Percentiles rank a stretch among this genome's conserved stretches.
These are phyloP conservation scores for Coemansia sp. DNA, from an alignment of 192 early-diverging fungal genomes.

Conservation along the genomic window DNA sequence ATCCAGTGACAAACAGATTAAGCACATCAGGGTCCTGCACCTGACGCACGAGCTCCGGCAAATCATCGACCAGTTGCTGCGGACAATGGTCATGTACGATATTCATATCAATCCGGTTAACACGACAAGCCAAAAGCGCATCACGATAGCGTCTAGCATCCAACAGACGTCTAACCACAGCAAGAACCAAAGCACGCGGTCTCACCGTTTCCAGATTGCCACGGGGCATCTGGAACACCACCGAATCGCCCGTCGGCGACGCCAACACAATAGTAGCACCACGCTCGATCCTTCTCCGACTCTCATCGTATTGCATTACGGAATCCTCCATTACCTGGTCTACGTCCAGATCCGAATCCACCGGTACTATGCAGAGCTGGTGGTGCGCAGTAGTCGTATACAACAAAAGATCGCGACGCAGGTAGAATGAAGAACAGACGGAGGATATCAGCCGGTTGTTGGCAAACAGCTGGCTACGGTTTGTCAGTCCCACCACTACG, in stretches of 20 bases:
- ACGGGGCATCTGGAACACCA: slow-evolving; percentile 84
- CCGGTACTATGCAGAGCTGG: slow-evolving; percentile 72
- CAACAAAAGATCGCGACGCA: slow-evolving; percentile 81
- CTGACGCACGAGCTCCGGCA: slow-evolving; percentile 73
- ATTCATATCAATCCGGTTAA: slow-evolving; percentile 93
- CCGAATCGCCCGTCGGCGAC: slow-evolving; percentile 63
- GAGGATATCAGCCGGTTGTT: slow-evolving; percentile 68
- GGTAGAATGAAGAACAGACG: slow-evolving; percentile 83
- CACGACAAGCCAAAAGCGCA: slow-evolving; percentile 82
- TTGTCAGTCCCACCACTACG: slow-evolving; percentile 70
- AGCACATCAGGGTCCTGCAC: slow-evolving; percentile 82
- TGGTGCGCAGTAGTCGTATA: slow-evolving; percentile 84
- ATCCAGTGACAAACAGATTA: slow-evolving; percentile 85
- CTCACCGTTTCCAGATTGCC: slow-evolving; percentile 94
- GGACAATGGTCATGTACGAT: slow-evolving; percentile 81
- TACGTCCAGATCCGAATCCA: slow-evolving; percentile 33
- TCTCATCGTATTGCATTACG: slow-evolving; percentile 42
- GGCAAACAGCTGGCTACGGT: slow-evolving; percentile 83
- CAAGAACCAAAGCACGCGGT: slow-evolving; percentile 86
- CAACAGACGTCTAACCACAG: slow-evolving; percentile 65
- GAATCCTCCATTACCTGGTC: too few relatives aligned
- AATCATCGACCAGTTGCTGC: slow-evolving; percentile 66
- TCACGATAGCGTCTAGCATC: slow-evolving; percentile 68
- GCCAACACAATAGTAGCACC: slow-evolving; percentile 86
- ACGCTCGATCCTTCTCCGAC: slow-evolving; percentile 80